These are phyloP conservation scores for Backusella tuberculispora DNA, from an alignment of 192 early-diverging fungal genomes.

Conservation along the genomic window DNA sequence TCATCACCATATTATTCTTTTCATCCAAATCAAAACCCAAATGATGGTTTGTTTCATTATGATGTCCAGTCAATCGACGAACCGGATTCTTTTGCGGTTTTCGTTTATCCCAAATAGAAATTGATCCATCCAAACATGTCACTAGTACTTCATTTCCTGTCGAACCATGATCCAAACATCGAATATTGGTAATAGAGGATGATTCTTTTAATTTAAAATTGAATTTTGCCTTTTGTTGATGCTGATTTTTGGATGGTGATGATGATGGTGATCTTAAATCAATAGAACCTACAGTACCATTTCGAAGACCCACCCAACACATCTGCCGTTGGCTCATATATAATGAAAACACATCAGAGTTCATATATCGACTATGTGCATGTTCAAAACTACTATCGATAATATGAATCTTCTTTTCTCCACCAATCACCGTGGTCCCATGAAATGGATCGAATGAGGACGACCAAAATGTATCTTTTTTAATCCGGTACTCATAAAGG, in stretches of 20 bases:
- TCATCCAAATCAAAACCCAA: constrained; percentile 7
- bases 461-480: constrained; percentile 9
- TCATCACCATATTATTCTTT: constrained; percentile 1
- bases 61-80: not conserved
- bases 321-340: not conserved
- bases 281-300: not conserved
- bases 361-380: not conserved
- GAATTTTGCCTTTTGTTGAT: not conserved
- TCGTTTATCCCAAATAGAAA: constrained; percentile 5
- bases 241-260: not conserved
- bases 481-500: not conserved
- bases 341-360: constrained; percentile 1
- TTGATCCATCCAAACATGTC: not conserved
- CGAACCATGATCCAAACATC: not conserved
- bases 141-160: not conserved
- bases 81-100: not conserved
- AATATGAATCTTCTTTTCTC: not conserved
- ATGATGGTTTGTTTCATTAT: not conserved
- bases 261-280: not conserved
- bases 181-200: not conserved
- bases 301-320: not conserved
- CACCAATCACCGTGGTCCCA: not conserved
- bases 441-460: not conserved
- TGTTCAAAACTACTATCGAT: not conserved
- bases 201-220: not conserved